phyloP scores from a whole-genome alignment of 257 asterid species.

The Avicennia marina region DNA sequence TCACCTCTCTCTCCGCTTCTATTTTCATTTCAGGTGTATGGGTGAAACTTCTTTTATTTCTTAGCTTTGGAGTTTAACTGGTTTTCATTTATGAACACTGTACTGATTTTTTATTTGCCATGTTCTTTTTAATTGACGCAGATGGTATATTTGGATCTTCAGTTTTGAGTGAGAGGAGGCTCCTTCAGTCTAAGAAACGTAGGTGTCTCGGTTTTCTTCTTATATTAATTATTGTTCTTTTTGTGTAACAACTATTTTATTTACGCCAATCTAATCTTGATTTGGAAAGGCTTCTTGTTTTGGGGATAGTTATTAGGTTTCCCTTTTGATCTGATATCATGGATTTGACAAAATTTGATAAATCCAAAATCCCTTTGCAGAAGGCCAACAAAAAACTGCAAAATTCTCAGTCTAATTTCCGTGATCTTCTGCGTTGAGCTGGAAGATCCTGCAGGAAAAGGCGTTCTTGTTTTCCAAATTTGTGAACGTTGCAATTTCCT shows the following conservation, averaged over 20 bases:
- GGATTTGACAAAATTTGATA: slow-evolving; percentile 4
- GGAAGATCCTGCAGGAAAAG: not conserved
- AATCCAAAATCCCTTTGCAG: not conserved
- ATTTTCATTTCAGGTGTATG: not conserved
- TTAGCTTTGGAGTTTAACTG: not conserved
- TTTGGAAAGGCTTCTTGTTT: slow-evolving; percentile 4
- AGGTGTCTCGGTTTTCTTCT: slow-evolving; percentile 16
- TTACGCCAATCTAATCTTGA: not conserved
- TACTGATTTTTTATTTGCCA: slow-evolving; percentile 2
- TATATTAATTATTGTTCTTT: slow-evolving; percentile 3
- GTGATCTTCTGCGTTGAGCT: not conserved
- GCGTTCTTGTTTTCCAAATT: not conserved
- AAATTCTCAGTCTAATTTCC: not conserved
- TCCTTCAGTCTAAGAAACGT: slow-evolving; percentile 70
- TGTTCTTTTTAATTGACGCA: slow-evolving; percentile 25
- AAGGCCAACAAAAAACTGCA: not conserved
- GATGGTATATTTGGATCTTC: slow-evolving; percentile 48
- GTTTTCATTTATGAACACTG: not conserved
- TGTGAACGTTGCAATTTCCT: not conserved
- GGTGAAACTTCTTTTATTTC: not conserved
- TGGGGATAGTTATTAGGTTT: not conserved
- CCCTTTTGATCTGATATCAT: not conserved
- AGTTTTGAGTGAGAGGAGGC: slow-evolving; percentile 50
- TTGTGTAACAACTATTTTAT: not conserved
- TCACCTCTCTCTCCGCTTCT: not conserved